Conservation (phyloP, 768 basidiomycete genomes). For the Naganishia randhawae region DNA sequence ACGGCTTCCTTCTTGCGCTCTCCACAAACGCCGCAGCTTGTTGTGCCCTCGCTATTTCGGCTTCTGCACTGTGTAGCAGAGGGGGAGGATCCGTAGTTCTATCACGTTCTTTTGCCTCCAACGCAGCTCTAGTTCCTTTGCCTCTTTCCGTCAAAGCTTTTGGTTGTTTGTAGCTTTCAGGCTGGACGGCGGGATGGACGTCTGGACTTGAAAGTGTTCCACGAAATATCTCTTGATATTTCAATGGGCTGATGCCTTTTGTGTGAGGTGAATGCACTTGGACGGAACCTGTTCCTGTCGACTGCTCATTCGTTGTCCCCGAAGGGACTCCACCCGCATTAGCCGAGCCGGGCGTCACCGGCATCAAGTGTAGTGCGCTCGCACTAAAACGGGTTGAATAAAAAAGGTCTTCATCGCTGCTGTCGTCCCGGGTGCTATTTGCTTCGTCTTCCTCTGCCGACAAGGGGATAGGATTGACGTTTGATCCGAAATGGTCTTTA, state of each 20-base stretch:
- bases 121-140: slow-evolving; percentile 5
- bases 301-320: background rate
- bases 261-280: background rate
- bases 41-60: slow-evolving; percentile 9
- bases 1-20: slow-evolving; percentile 2
- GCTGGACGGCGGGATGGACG: slow-evolving; percentile 14
- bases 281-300: background rate
- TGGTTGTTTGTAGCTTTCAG: slow-evolving; percentile 18
- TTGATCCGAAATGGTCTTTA: slow-evolving; percentile 11
- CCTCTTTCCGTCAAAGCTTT: slow-evolving; percentile 9
- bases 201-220: slow-evolving; percentile 22
- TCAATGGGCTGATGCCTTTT: slow-evolving; percentile 21
- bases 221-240: slow-evolving; percentile 13
- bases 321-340: slow-evolving; percentile 14
- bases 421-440: background rate
- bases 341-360: slow-evolving; percentile 23
- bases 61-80: slow-evolving; percentile 10
- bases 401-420: slow-evolving; percentile 12
- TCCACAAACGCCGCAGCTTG: slow-evolving; percentile 17
- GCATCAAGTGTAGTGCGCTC: slow-evolving; percentile 25
- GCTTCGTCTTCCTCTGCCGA: slow-evolving; percentile 9
- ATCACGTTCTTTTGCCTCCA: slow-evolving; percentile 4
- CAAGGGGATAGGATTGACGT: slow-evolving; percentile 13
- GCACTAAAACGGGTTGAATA: slow-evolving; percentile 19
- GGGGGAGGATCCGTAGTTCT: background rate